Evolutionary conservation across 768 basidiomycete species (phyloP), one percentile per base, ranked within the genome.

Genomic region (Thelephora ganbajun): DNA sequence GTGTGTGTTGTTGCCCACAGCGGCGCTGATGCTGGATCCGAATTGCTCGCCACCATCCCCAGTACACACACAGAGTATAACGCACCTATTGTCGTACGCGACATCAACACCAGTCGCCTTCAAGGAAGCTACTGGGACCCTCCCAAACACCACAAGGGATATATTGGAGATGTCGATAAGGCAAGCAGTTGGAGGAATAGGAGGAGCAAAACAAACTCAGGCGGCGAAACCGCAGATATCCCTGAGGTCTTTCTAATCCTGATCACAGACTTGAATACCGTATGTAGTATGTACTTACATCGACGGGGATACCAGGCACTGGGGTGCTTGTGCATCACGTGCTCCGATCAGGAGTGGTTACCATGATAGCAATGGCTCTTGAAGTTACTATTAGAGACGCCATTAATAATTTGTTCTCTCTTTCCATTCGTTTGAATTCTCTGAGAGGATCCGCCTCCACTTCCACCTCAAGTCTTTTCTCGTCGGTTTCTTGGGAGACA

Each of bases 111-210:
- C 93, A 0, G 59, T 66, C 3, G 74, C 83, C 11, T 97, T 97
- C 74, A 90, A 87, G 60, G 87, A 90, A 41, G 88, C 84, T 1
- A 82, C 86, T 2, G 71, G 67, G 7, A 77, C 73, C 43, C 69
- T 97, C 18, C 79, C 82, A 23, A 59, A 68, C 6, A 61, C 69
- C 0, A 70, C 70, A 5, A 67, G 79, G 41, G 78, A 80, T 43
- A 63, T 73, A 19, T 61, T 97, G 45, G 93, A 97, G 60, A 69
- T 72, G 39, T 81, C 84, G 0, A 75, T 96, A 44, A 73, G 92
- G 51, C 79, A 80, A 46, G 80, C 82, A 3, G 73, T 93, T 0
- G 77, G 76, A 26, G 71, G 73, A 3, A 41, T 16, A 4, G 57
- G 59, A 12, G 60, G 65, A 13, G 56, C 65, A 23, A 57, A 11